A percentile compares a stretch with the other conserved stretches of the same genome.
Evolutionary conservation across 305 asterid genomes (phyloP).

Genomic region (Petunia hybrid): DNA sequence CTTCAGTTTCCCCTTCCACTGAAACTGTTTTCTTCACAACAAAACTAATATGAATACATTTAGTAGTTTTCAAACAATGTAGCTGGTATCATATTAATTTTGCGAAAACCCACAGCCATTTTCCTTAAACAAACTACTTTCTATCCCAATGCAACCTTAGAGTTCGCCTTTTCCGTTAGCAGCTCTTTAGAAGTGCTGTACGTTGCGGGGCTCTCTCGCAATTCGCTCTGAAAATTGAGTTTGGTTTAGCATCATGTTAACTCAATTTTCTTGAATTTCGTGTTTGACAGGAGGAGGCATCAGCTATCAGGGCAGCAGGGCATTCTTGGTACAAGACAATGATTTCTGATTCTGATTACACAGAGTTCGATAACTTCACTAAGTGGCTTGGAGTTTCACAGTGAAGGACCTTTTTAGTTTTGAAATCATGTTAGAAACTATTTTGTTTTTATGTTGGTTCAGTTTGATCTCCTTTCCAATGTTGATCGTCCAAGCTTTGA

Average conservation of each 20-base stretch:
- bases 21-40: not conserved
- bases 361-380: conserved; percentile 81
- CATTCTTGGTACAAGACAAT: conserved; percentile 86
- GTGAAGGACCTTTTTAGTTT: conserved; percentile 39
- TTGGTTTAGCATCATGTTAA: not conserved
- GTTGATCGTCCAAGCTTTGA: not conserved
- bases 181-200: not conserved
- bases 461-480: not conserved
- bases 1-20: no score
- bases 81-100: not conserved
- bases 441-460: conserved; percentile 21
- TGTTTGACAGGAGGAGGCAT: conserved; percentile 72
- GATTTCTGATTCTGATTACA: conserved; percentile 83
- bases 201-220: not conserved
- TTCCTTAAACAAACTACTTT: not conserved
- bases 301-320: conserved; percentile 66
- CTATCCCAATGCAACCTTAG: not conserved
- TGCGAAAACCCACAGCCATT: not conserved
- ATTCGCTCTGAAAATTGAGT: not conserved
- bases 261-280: not conserved
- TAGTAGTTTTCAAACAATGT: not conserved
- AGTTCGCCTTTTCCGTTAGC: not conserved
- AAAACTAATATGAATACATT: no score
- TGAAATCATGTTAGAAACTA: conserved; percentile 14
- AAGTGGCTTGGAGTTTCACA: conserved; percentile 87